Base-by-base conservation (phyloP, 805 yeast genomes). In the Wickerhamomyces hampshirensis region DNA sequence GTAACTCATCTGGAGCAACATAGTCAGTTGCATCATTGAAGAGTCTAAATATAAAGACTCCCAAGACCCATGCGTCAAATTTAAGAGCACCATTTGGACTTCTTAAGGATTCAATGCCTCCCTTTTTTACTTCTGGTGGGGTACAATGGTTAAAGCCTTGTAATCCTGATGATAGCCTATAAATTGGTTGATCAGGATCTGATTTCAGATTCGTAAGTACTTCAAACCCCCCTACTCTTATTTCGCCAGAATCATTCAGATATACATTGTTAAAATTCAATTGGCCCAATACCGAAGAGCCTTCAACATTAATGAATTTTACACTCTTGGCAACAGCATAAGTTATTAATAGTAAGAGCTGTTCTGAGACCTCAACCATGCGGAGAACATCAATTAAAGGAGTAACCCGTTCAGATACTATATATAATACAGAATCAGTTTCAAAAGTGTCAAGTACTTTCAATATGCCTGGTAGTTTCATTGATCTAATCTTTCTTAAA, bases 171-270 rank as follows among this genome's bases (percentile, higher is more conserved):
- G 59, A 66, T 28, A 55, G 53, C 26, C 69, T 55, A 43, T 66
- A 71, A 2, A 59, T 9, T 5, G 57, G 44, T 14, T 48, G 53
- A n/a, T 50, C 49, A 3, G 50, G 52, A 27, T 48, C 58, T 5
- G 56, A 48, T 34, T 71, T 62, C 29, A 71, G 54, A 37, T 66
- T 71, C 2, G 81, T 69, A 24, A 77, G 59, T 1, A 80, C 57
- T 57, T 89, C 97, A 50, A 88, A 77, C 1, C 96, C 95, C 40
- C 84, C 83, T 18, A 89, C 55, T 40, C 77, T 80, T 91, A 95
- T 86, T 51, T 84, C 94, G 11, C 96, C 95, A 12, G 66, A 53
- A 21, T 68, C 71, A 37, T 74, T 81, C 12, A 85, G 77, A 54
- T 64, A 88, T 1, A 89, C 69, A 1, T 84, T 73, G 28, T 72